These are phyloP conservation scores for Somion occarium DNA, from an alignment of 1,284 basidiomycete species.

Conservation along the genomic window DNA sequence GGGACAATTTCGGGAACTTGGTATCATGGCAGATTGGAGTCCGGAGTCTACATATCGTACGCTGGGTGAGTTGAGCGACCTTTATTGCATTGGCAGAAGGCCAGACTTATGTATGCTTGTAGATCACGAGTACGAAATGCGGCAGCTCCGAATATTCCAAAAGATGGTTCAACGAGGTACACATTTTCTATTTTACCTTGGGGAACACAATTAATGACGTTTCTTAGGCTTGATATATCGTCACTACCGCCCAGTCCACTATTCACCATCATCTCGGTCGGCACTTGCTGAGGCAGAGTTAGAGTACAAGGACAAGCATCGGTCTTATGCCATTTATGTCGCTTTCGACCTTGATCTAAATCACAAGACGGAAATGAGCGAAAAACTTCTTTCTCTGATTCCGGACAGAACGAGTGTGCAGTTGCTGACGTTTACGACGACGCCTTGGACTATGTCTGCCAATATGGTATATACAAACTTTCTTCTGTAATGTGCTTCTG, in stretches of 20 bases:
- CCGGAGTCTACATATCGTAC: constrained; percentile 78
- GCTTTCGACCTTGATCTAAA: constrained; percentile 56
- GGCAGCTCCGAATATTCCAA: constrained; percentile 85
- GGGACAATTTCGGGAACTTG: constrained; percentile 78
- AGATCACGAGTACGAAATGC: constrained; percentile 87
- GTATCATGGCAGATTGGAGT: constrained; percentile 93
- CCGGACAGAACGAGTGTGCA: constrained; percentile 32
- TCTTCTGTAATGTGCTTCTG: constrained; percentile 6
- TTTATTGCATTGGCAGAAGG: constrained; percentile 2
- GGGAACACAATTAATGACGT: background rate
- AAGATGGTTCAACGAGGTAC: constrained; percentile 86
- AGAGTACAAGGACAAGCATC: constrained; percentile 85
- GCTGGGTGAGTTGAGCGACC: constrained; percentile 50
- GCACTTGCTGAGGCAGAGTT: constrained; percentile 96
- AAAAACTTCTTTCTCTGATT: constrained; percentile 20
- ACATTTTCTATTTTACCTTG: constrained; percentile 8
- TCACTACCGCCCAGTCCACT: constrained; percentile 89
- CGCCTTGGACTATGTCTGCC: constrained; percentile 94
- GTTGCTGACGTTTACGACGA: constrained; percentile 96
- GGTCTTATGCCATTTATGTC: constrained; percentile 87
- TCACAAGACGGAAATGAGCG: constrained; percentile 17
- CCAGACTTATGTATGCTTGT: too few relatives aligned
- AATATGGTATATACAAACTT: constrained; percentile 74
- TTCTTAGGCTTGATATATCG: constrained; percentile 75
- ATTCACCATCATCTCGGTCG: constrained; percentile 92